Evolutionary conservation across 108 stramenopile species (phyloP), one percentile per base, ranked within the genome.

Genomic region (Cyclotella atomus): DNA sequence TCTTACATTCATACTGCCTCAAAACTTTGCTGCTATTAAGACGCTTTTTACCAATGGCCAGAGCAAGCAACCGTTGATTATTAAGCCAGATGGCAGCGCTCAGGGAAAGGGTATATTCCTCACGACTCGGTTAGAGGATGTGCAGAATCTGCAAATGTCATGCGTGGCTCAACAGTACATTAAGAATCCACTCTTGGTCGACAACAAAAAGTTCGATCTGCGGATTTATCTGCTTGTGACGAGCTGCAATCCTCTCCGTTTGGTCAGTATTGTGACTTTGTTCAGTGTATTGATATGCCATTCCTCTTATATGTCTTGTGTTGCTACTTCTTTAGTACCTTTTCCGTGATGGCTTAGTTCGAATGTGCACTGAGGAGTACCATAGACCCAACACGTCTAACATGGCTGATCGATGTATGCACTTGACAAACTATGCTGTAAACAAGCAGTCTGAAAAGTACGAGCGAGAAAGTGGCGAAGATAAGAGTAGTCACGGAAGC

Each of bases 371-470:
- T 24, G 83, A 87, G 53, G 89, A 92, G 54, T 96, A 94, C 49
- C 69, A 50, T n/a, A 55, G 57, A 17, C 90, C 94, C 35, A 82
- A 65, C 24, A 28, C 73, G 23, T 60, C 45, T 14, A 96, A 95
- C 61, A 77, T 96, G 77, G 71, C 47, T 23, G 71, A 85, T 30
- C 69, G 60, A 33, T 92, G 87, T 60, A 93, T 96, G 94, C 95
- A 96, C 59, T 85, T 96, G 21, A 96, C 95, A 1, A 96, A 96
- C 67, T 92, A 89, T 66, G 84, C 94, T 35, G 82, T 96, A 12
- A 93, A 95, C 68, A 88, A 86, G 49, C 68, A 57, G 14, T 77
- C 77, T 25, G 79, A 76, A 17, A 73, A 71, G 23, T 83, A 70
- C 41, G 69, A 75, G 29, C 30, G 68, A 52, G 74, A 88, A 21